Percentiles rank a stretch among this genome's conserved stretches.
Conservation (phyloP, 2,329 filamentous ascomycete genomes). For the Gliomastix tumulicola region DNA sequence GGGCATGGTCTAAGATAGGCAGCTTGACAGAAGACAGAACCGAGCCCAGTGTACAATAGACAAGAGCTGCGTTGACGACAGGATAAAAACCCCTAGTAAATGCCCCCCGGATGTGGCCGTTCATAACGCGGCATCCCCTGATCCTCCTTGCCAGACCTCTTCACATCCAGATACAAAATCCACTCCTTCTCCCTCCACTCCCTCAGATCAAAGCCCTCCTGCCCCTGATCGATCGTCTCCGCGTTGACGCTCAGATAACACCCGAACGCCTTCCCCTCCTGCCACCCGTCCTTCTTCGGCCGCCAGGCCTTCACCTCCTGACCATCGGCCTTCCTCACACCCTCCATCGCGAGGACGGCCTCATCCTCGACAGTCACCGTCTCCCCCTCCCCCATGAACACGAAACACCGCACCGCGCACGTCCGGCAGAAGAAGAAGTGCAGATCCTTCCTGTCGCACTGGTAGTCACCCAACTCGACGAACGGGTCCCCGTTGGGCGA, state of each 20-base stretch:
- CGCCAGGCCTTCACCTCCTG: slow-evolving; percentile 21
- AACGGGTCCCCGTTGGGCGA: slow-evolving; percentile 29
- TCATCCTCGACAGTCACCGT: slow-evolving; percentile 11
- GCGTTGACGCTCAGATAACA: slow-evolving; percentile 30
- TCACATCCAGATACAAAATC: slow-evolving; percentile 15
- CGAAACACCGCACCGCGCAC: slow-evolving; percentile 37
- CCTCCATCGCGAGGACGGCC: neutral
- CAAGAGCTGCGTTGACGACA: too few species aligned
- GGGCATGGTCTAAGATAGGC: too few species aligned
- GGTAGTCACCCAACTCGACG: slow-evolving; percentile 31
- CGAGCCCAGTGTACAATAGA: too few species aligned
- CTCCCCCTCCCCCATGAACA: slow-evolving; percentile 24
- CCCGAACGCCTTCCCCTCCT: slow-evolving; percentile 3
- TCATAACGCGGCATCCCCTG: neutral
- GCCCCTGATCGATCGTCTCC: slow-evolving; percentile 23
- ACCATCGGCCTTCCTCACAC: too few species aligned
- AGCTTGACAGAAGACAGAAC: too few species aligned
- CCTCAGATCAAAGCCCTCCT: slow-evolving; percentile 27
- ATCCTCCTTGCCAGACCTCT: slow-evolving; percentile 3
- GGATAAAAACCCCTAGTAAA: too few species aligned
- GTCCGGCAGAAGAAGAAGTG: slow-evolving; percentile 39
- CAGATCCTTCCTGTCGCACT: slow-evolving; percentile 16
- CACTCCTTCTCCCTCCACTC: slow-evolving; percentile 25
- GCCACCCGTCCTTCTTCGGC: slow-evolving; percentile 13
- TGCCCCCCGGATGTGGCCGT: slow-evolving; percentile 2